A percentile compares a stretch with the other conserved stretches of the same genome.
Conservation (phyloP, 2,329 filamentous ascomycete species). For the Cadophora malorum region DNA sequence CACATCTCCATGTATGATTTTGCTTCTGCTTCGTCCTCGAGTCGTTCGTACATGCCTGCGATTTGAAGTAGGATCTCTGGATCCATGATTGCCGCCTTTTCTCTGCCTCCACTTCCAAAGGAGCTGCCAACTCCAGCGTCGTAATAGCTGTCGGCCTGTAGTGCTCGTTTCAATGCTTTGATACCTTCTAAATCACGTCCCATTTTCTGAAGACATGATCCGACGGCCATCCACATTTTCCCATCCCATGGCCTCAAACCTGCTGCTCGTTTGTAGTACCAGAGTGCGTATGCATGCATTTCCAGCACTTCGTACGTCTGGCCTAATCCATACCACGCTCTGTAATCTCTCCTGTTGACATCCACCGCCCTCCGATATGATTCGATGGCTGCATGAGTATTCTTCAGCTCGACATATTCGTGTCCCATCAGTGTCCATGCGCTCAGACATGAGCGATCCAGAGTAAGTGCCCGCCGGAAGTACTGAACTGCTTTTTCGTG, state of each 20-base stretch:
- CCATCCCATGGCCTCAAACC: conserved; percentile 94
- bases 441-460: conserved; percentile 89
- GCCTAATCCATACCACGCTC: conserved; percentile 96
- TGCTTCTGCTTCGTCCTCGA: conserved; percentile 79
- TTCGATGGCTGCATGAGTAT: conserved; percentile 96
- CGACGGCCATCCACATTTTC: conserved; percentile 99
- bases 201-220: conserved; percentile 89
- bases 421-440: conserved; percentile 99
- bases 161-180: conserved; percentile 89
- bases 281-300: conserved; percentile 96
- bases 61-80: conserved; percentile 92
- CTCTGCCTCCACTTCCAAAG: conserved; percentile 50
- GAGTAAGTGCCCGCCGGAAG: conserved; percentile 88
- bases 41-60: conserved; percentile 83
- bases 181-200: conserved; percentile 87
- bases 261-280: conserved; percentile 97
- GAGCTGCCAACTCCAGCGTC: conserved; percentile 62
- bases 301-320: conserved; percentile 98
- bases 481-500: conserved; percentile 99
- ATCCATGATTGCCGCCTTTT: conserved; percentile 70
- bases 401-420: conserved; percentile 98
- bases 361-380: conserved; percentile 95
- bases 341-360: conserved; percentile 93
- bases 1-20: conserved; percentile 96
- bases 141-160: conserved; percentile 87